Conservation (phyloP, 1,284 basidiomycete species). For the Fomitopsis betulina region DNA sequence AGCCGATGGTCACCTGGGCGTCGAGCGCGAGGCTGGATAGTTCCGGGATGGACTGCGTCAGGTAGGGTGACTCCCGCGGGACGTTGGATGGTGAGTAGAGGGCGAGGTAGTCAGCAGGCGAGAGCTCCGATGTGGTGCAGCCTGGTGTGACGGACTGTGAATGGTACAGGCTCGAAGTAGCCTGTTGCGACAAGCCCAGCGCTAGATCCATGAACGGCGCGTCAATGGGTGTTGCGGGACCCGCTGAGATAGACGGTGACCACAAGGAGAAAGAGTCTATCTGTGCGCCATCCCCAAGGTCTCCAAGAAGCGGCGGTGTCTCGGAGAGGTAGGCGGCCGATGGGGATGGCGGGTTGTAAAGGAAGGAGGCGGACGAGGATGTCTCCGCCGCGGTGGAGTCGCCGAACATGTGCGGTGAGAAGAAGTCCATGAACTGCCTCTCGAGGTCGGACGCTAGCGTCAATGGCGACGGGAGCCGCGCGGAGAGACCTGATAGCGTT, state of each 20-base stretch:
- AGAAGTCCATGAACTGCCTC: conserved; percentile 13
- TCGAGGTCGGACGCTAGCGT: conserved; percentile 8
- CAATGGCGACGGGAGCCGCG: conserved; percentile 5
- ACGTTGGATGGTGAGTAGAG: not conserved
- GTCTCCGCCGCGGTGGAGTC: conserved; percentile 4
- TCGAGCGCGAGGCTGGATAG: not conserved
- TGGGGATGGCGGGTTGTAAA: not conserved
- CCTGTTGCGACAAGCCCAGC: not conserved
- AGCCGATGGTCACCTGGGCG: conserved; percentile 5
- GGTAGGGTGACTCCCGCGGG: not conserved
- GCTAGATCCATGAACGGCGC: not conserved
- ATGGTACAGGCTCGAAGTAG: not conserved
- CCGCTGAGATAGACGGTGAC: not conserved
- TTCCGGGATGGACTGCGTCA: not conserved
- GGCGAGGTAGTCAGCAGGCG: not conserved
- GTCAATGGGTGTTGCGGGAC: not conserved
- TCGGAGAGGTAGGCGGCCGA: not conserved
- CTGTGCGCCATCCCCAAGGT: not conserved
- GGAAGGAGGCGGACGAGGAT: not conserved
- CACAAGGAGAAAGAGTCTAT: not conserved
- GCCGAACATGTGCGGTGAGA: conserved; percentile 10
- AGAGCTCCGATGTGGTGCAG: not conserved
- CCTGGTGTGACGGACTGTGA: not conserved
- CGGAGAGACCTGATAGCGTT: conserved; percentile 4
- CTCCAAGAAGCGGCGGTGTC: conserved; percentile 1